These are phyloP conservation scores for Moesziomyces antarcticus DNA, from an alignment of 1,284 basidiomycete genomes.

Conservation along the genomic window DNA sequence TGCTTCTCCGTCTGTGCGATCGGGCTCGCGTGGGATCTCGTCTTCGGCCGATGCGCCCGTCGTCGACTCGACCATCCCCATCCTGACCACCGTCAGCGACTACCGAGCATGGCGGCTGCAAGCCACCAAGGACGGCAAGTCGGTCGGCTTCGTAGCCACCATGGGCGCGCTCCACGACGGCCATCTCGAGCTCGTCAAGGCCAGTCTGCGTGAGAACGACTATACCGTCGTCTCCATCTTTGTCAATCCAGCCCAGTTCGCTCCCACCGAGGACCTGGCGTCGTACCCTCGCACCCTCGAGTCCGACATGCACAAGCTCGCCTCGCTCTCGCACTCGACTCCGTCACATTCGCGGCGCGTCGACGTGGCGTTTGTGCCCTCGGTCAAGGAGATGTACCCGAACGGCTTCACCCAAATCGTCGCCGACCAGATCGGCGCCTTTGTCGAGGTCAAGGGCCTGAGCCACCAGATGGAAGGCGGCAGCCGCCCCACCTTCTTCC, in stretches of 20 bases:
- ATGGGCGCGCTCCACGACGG: constrained; percentile 98
- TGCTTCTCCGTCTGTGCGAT: constrained; percentile 1
- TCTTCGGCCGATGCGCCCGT: constrained; percentile 35
- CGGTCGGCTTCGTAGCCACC: constrained; percentile 90
- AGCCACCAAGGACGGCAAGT: constrained; percentile 69
- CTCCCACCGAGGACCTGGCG: constrained; percentile 90
- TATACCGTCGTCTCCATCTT: constrained; percentile 93
- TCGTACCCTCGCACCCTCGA: constrained; percentile 84
- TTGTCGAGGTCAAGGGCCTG: constrained; percentile 89
- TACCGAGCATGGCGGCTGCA: constrained; percentile 81
- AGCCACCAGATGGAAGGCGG: constrained; percentile 84
- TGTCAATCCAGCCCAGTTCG: constrained; percentile 97
- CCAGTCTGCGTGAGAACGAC: constrained; percentile 82
- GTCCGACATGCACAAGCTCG: constrained; percentile 55
- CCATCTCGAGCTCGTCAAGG: constrained; percentile 80
- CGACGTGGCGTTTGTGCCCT: constrained; percentile 52
- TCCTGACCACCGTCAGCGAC: constrained; percentile 78
- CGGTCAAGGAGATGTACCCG: constrained; percentile 75
- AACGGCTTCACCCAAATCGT: constrained; percentile 83
- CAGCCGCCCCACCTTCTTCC: constrained; percentile 88
- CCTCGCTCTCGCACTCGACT: constrained; percentile 15
- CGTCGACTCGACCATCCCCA: constrained; percentile 74
- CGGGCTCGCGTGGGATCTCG: constrained; percentile 6
- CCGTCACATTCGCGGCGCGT: constrained; percentile 19
- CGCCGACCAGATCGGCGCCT: constrained; percentile 83